Percentiles rank a stretch among this genome's conserved stretches.
phyloP scores from a whole-genome alignment of 1,284 basidiomycete species.

The Pseudozyma pruni region DNA sequence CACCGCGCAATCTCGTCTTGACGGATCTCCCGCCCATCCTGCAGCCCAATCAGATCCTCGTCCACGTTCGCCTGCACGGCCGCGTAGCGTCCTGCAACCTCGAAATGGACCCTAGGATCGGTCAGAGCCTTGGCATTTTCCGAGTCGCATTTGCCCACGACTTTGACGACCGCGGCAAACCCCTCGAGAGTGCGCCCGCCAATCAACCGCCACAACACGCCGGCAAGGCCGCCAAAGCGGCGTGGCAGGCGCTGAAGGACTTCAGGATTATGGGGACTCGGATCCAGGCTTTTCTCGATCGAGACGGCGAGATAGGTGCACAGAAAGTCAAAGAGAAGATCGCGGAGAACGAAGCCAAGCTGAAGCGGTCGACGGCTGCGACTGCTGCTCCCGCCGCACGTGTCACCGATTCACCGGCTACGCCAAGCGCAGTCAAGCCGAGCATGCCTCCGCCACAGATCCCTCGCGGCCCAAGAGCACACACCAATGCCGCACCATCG shows the following conservation, averaged over 20 bases:
- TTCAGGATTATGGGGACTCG: conserved; percentile 16
- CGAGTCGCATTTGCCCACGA: conserved; percentile 76
- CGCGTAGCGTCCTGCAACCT: conserved; percentile 78
- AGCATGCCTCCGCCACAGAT: conserved; percentile 34
- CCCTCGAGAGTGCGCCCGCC: background rate
- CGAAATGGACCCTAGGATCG: conserved; percentile 82
- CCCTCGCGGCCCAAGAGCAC: conserved; percentile 23
- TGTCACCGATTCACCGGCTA: conserved; percentile 14
- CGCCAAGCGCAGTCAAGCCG: conserved; percentile 17
- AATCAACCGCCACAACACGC: conserved; percentile 39
- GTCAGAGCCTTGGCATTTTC: conserved; percentile 84
- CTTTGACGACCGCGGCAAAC: conserved; percentile 50
- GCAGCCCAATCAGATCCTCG: conserved; percentile 75
- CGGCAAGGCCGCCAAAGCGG: conserved; percentile 39
- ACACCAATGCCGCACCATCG: conserved; percentile 3
- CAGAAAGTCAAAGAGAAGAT: conserved; percentile 28
- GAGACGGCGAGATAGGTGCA: conserved; percentile 24
- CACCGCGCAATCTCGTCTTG: conserved; percentile 76
- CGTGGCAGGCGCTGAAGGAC: conserved; percentile 33
- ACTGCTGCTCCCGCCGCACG: background rate
- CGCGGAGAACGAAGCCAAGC: conserved; percentile 28
- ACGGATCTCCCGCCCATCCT: conserved; percentile 79
- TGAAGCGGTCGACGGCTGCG: conserved; percentile 3
- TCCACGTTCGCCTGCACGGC: conserved; percentile 78
- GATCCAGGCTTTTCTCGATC: conserved; percentile 33